Evolutionary conservation across 2,329 filamentous ascomycete genomes (phyloP), one percentile per base, ranked within the genome.

Genomic region (Fusarium zealandicum): DNA sequence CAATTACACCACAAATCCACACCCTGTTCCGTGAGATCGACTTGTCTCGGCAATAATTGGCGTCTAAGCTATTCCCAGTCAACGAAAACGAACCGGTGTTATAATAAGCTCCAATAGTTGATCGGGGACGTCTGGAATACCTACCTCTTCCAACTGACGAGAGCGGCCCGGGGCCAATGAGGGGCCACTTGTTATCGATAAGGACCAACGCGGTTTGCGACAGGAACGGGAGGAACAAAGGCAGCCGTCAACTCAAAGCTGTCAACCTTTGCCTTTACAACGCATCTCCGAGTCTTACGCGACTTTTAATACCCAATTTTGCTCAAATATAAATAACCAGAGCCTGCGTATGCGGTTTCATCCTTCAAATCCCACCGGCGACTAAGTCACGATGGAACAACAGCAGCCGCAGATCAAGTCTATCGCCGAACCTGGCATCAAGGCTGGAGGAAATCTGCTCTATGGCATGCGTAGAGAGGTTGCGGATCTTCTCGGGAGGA

Each of bases 401-500:
- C 52, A 59, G 20, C 12, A n/a, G 13, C 28, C 28, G 7, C 28
- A 31, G 28, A 79, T 85, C 67, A 68, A 71, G 42, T 79, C 80
- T 57, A 83, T 88, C 59, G 78, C 81, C 44, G 78, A 81, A 63
- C 87, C 86, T 18, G 90, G 89, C 63, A 75, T 89, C 62, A 89
- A 85, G 72, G 84, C 86, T 43, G 80, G 84, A 16, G 80, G 79
- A n/a, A 75, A 83, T 1, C 77, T 90, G 11, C 80, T 89, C 39
- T 70, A 73, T 20, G 66, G 77, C 14, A 85, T 96, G 74, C 88
- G 89, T 54, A 78, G 79, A 54, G 88, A 92, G 70, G 90, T 96
- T 53, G 89, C 90, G 20, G 70, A 80, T 6, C 81, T 97, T 37
- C 83, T 99, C n/a, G 81, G 83, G 14, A 84, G 92, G 65, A 80